Conservation (phyloP, 768 basidiomycete genomes). For the Boletus speciosus region DNA sequence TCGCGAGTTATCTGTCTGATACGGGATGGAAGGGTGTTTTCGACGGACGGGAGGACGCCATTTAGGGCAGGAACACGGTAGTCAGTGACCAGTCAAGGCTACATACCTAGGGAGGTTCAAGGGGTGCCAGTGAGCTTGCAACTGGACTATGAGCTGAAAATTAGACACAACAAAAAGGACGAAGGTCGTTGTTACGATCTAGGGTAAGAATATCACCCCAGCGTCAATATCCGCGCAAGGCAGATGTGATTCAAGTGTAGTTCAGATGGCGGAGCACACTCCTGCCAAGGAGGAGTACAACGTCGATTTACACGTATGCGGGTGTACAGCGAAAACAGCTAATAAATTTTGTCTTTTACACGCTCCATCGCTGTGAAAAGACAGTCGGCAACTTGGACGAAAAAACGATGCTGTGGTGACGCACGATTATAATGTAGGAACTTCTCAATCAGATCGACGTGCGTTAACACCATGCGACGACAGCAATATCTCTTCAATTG, state of each 20-base stretch:
- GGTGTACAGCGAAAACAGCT: not conserved
- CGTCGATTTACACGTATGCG: not conserved
- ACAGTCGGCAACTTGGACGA: not conserved
- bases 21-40: not conserved
- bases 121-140: not conserved
- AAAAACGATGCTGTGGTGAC: slow-evolving; percentile 30
- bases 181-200: not conserved
- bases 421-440: slow-evolving; percentile 92
- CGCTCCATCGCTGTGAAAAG: slow-evolving; percentile 31
- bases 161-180: not conserved
- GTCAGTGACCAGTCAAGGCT: not conserved
- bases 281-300: not conserved
- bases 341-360: slow-evolving; percentile 28
- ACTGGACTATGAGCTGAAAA: not conserved
- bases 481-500: slow-evolving; percentile 95
- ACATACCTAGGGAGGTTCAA: not conserved
- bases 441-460: slow-evolving; percentile 97
- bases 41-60: slow-evolving; percentile 2
- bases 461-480: slow-evolving; percentile 94
- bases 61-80: slow-evolving; percentile 2
- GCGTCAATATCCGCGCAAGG: not conserved
- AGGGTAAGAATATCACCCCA: not conserved
- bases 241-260: not conserved
- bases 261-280: not conserved
- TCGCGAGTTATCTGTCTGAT: not conserved